phyloP scores from a whole-genome alignment of 306 rosid genomes.

The Lupinus albus region DNA sequence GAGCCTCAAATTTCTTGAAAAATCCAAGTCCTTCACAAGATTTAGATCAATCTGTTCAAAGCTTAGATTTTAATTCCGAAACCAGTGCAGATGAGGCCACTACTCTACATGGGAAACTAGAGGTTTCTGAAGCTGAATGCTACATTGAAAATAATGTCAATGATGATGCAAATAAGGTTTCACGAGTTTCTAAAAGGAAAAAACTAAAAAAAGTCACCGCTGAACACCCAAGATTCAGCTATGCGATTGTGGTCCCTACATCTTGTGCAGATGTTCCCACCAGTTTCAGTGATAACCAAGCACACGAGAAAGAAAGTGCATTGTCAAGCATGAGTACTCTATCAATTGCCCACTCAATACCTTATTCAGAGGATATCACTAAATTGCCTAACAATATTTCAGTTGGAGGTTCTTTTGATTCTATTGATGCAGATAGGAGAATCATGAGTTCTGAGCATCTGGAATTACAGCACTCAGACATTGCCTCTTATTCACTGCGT shows the following conservation, averaged over 20 bases:
- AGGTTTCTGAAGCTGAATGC: slow-evolving; percentile 44
- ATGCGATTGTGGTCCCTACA: slow-evolving; percentile 42
- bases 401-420: slow-evolving; percentile 45
- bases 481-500: slow-evolving; percentile 39
- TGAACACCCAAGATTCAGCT: slow-evolving; percentile 40
- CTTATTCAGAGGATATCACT: slow-evolving; percentile 45
- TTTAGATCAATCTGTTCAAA: slow-evolving; percentile 50
- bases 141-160: slow-evolving; percentile 39
- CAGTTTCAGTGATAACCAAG: slow-evolving; percentile 43
- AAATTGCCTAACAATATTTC: slow-evolving; percentile 40
- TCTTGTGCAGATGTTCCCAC: slow-evolving; percentile 48
- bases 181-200: slow-evolving; percentile 46
- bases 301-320: slow-evolving; percentile 43
- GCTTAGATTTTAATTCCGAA: slow-evolving; percentile 44
- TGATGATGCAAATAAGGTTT: slow-evolving; percentile 38
- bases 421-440: slow-evolving; percentile 43
- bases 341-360: slow-evolving; percentile 40
- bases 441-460: slow-evolving; percentile 39
- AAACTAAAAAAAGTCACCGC: slow-evolving; percentile 48
- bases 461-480: slow-evolving; percentile 45
- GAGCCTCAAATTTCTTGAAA: slow-evolving; percentile 40
- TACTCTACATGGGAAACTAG: slow-evolving; percentile 41
- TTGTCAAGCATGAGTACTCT: slow-evolving; percentile 41
- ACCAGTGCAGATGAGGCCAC: slow-evolving; percentile 38
- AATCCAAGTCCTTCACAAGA: slow-evolving; percentile 47